phyloP scores from a whole-genome alignment of 441 rosid species.

The Omphalea diandra region DNA sequence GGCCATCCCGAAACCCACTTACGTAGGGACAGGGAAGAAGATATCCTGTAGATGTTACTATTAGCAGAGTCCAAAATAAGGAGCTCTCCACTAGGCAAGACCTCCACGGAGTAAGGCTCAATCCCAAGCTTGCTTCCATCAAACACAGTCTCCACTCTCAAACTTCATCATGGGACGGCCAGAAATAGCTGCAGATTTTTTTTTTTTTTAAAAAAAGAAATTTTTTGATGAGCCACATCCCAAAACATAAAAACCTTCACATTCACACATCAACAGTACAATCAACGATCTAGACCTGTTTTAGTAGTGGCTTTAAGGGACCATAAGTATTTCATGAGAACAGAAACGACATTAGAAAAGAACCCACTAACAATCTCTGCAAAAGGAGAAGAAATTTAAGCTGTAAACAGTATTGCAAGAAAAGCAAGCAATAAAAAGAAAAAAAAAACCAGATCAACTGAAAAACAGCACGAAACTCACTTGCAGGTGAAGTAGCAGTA shows the following conservation, averaged over 20 bases:
- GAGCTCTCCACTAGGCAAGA: conserved; percentile 78
- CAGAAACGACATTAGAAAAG: conserved; percentile 61
- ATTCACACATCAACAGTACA: too few species aligned
- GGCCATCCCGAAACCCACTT: conserved; percentile 34
- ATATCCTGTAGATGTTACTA: conserved; percentile 83
- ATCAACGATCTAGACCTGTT: conserved; percentile 63
- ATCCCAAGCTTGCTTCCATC: conserved; percentile 97
- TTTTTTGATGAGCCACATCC: too few species aligned
- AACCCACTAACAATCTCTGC: conserved; percentile 77
- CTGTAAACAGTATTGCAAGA: conserved; percentile 12
- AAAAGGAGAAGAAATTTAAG: conserved; percentile 12
- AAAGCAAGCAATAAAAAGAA: conserved; percentile 17
- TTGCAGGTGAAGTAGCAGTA: conserved; percentile 67
- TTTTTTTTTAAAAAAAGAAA: too few species aligned
- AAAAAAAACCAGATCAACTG: conserved; percentile 18
- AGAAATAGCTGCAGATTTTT: conserved; percentile 55
- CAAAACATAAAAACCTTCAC: too few species aligned
- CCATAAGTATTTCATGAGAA: conserved; percentile 73
- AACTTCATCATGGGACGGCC: conserved; percentile 87
- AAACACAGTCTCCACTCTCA: conserved; percentile 82
- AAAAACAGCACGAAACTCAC: conserved; percentile 44
- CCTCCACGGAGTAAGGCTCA: conserved; percentile 79
- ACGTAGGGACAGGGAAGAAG: conserved; percentile 81
- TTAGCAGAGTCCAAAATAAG: conserved; percentile 84
- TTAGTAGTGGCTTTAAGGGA: conserved; percentile 73